A percentile compares a stretch with the other conserved stretches of the same genome.
Evolutionary conservation across 2,329 filamentous ascomycete species (phyloP).

Genomic region (Aspergillus cejpii): DNA sequence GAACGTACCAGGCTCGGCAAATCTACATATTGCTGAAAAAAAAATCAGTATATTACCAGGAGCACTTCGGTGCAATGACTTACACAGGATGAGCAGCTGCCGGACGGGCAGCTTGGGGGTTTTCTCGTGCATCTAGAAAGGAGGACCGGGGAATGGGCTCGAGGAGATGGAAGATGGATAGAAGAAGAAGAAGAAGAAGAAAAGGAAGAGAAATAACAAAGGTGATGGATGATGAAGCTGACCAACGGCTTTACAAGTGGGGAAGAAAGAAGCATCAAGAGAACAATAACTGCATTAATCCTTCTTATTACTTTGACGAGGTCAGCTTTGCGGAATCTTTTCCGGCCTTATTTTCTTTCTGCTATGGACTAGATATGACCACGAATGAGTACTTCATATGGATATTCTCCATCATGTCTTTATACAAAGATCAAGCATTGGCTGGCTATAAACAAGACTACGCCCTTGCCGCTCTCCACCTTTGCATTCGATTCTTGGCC

Average conservation of each 20-base stretch:
- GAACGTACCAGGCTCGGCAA: conserved; percentile 59
- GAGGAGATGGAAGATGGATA: too few species aligned
- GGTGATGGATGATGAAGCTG: too few species aligned
- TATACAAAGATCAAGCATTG: neutral
- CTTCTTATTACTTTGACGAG: too few species aligned
- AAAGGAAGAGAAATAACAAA: neutral
- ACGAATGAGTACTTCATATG: too few species aligned
- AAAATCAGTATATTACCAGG: too few species aligned
- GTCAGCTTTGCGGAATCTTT: conserved; percentile 3
- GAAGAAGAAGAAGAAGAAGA: neutral
- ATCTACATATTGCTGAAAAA: conserved; percentile 62
- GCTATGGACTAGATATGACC: neutral
- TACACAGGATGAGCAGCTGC: conserved; percentile 74
- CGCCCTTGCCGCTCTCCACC: neutral
- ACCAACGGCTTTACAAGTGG: too few species aligned
- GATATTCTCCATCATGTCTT: too few species aligned
- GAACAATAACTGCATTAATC: too few species aligned
- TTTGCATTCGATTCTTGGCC: neutral
- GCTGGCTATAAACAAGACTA: neutral
- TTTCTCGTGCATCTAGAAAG: conserved; percentile 18
- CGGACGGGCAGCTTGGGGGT: conserved; percentile 62
- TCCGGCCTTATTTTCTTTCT: neutral
- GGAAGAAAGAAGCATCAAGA: too few species aligned
- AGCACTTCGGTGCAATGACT: too few species aligned
- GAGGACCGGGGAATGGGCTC: too few species aligned